Percentiles rank a stretch among this genome's conserved stretches.
phyloP scores from a whole-genome alignment of 495 filamentous ascomycete species.

The Penicillium odoratum region DNA sequence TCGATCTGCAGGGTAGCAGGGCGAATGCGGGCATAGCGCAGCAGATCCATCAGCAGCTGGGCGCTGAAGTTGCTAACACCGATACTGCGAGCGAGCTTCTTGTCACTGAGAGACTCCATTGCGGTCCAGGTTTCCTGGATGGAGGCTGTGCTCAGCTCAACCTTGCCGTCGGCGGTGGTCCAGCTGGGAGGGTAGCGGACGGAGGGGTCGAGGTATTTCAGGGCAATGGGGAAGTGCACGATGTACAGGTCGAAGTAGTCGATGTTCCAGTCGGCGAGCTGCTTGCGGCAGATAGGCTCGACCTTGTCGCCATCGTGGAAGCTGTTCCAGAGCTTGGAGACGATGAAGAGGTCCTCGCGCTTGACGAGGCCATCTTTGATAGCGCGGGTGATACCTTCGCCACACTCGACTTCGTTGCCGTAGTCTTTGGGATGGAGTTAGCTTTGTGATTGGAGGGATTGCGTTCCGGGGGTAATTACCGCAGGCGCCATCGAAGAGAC shows the following conservation, averaged over 20 bases:
- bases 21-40: slow-evolving; percentile 76
- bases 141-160: slow-evolving; percentile 2
- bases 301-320: slow-evolving; percentile 75
- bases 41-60: slow-evolving; percentile 77
- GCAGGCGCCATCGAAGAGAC: slow-evolving; percentile 81
- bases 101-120: slow-evolving; percentile 74
- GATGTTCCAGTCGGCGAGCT: slow-evolving; percentile 74
- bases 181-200: slow-evolving; percentile 42
- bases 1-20: slow-evolving; percentile 91
- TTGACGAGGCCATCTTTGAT: slow-evolving; percentile 81
- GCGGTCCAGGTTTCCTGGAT: slow-evolving; percentile 78
- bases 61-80: slow-evolving; percentile 89
- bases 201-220: slow-evolving; percentile 74
- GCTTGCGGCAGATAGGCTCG: slow-evolving; percentile 67
- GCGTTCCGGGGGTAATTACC: slow-evolving; percentile 22
- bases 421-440: slow-evolving; percentile 41
- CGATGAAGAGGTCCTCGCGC: slow-evolving; percentile 79
- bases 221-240: slow-evolving; percentile 77
- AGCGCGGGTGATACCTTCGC: slow-evolving; percentile 77
- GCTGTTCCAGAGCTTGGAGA: slow-evolving; percentile 86
- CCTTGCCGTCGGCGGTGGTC: slow-evolving; percentile 5
- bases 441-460: neutral
- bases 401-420: slow-evolving; percentile 81
- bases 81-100: slow-evolving; percentile 71
- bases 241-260: slow-evolving; percentile 85